These are phyloP conservation scores for Populus euphratica DNA, from an alignment of 345 rosid genomes.

Conservation along the genomic window DNA sequence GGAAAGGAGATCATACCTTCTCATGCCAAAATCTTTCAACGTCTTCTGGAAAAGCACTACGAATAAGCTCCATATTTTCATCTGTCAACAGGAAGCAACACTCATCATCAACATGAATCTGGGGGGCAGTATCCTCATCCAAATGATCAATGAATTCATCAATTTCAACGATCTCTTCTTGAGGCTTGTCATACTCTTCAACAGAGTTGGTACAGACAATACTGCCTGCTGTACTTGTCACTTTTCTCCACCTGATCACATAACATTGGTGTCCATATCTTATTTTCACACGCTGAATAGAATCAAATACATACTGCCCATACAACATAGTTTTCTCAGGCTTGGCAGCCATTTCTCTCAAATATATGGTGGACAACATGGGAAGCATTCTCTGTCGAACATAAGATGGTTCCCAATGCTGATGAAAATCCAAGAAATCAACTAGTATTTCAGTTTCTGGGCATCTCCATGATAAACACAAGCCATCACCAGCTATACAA, in stretches of 20 bases:
- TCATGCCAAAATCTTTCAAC: constrained; percentile 53
- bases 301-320: constrained; percentile 70
- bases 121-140: constrained; percentile 46
- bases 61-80: constrained; percentile 65
- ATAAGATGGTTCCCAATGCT: constrained; percentile 68
- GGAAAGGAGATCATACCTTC: constrained; percentile 43
- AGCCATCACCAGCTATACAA: constrained; percentile 38
- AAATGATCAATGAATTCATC: constrained; percentile 43
- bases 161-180: constrained; percentile 41
- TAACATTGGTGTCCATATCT: constrained; percentile 60
- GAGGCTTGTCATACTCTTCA: constrained; percentile 33
- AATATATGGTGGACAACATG: constrained; percentile 74
- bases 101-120: constrained; percentile 49
- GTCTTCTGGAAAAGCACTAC: constrained; percentile 66
- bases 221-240: constrained; percentile 27
- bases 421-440: constrained; percentile 71
- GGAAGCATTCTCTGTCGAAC: constrained; percentile 72
- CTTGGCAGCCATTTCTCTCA: constrained; percentile 55
- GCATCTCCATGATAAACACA: constrained; percentile 54
- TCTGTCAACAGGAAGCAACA: constrained; percentile 61
- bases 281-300: constrained; percentile 61
- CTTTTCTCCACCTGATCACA: constrained; percentile 78
- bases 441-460: constrained; percentile 76
- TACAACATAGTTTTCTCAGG: constrained; percentile 42
- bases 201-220: constrained; percentile 5